These are phyloP conservation scores for Ottelia alismoides DNA, from an alignment of 106 monocot species.

Conservation along the genomic window DNA sequence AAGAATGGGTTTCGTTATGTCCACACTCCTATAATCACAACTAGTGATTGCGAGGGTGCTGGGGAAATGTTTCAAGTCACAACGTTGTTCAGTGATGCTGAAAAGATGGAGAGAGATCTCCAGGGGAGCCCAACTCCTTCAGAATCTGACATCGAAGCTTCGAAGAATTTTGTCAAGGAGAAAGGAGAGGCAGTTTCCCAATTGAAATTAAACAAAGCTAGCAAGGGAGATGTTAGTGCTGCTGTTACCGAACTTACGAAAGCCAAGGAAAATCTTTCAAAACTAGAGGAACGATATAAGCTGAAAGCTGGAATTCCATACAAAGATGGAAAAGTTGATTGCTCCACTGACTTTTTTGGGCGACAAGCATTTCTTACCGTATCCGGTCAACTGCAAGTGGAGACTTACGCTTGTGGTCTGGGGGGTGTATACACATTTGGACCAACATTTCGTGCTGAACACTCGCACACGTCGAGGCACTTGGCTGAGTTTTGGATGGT, in stretches of 20 bases:
- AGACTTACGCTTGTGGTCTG: constrained; percentile 56
- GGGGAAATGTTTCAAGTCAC: constrained; percentile 28
- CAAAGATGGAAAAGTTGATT: constrained; percentile 21
- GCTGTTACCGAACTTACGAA: constrained; percentile 38
- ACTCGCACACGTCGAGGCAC: constrained; percentile 71
- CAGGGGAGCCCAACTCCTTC: too few species aligned
- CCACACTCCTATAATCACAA: constrained; percentile 54
- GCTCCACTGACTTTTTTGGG: constrained; percentile 38
- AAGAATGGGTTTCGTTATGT: constrained; percentile 51
- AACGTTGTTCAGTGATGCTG: constrained; percentile 18
- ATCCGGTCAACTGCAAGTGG: constrained; percentile 62
- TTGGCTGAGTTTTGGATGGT: constrained; percentile 97
- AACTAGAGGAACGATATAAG: constrained; percentile 27
- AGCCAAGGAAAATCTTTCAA: constrained; percentile 33
- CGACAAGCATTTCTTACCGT: constrained; percentile 41
- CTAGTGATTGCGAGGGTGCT: constrained; percentile 4
- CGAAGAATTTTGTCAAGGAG: constrained; percentile 37
- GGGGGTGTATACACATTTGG: constrained; percentile 84
- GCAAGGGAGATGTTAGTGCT: constrained; percentile 36
- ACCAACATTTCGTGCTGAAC: constrained; percentile 71
- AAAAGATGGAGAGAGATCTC: constrained; percentile 6
- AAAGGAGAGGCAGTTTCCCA: constrained; percentile 40
- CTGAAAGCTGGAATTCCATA: not conserved
- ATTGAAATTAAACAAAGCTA: constrained; percentile 44
- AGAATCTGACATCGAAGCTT: constrained; percentile 20